phyloP scores from a whole-genome alignment of 495 filamentous ascomycete genomes.

The Rhypophila decipiens region DNA sequence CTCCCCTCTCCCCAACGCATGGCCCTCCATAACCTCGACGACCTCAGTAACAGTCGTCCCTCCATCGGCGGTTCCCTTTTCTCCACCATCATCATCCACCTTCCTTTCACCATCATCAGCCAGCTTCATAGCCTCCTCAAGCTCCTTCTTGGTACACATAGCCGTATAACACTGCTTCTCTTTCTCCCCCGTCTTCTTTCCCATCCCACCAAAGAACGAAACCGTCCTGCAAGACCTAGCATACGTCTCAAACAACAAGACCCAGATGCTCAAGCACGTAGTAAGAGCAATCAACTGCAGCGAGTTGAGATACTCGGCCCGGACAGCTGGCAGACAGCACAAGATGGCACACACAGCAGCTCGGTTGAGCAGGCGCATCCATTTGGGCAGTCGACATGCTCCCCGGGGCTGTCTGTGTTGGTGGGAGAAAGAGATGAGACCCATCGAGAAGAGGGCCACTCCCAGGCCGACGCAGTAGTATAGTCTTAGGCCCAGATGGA shows the following conservation, averaged over 20 bases:
- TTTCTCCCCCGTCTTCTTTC: conserved; percentile 4
- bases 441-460: conserved; percentile 45
- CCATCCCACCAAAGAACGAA: conserved; percentile 24
- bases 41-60: too few relatives aligned
- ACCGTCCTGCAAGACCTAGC: conserved; percentile 41
- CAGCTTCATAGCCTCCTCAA: neutral
- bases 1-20: neutral
- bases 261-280: conserved; percentile 39
- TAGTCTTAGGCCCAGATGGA: conserved; percentile 45
- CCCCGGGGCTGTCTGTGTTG: conserved; percentile 21
- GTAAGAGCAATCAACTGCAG: conserved; percentile 44
- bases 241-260: conserved; percentile 44
- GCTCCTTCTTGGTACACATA: neutral
- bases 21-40: too few relatives aligned
- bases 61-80: too few relatives aligned
- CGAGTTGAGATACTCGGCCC: conserved; percentile 31
- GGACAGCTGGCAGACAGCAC: conserved; percentile 41
- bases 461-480: conserved; percentile 54
- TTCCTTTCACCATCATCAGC: neutral
- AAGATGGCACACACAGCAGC: conserved; percentile 40
- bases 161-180: neutral
- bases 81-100: too few relatives aligned
- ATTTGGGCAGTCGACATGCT: conserved; percentile 40
- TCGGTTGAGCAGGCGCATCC: conserved; percentile 39
- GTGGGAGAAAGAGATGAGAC: conserved; percentile 19